Conservation (phyloP, 2,329 filamentous ascomycete genomes). For the Ophiostoma perfectum region DNA sequence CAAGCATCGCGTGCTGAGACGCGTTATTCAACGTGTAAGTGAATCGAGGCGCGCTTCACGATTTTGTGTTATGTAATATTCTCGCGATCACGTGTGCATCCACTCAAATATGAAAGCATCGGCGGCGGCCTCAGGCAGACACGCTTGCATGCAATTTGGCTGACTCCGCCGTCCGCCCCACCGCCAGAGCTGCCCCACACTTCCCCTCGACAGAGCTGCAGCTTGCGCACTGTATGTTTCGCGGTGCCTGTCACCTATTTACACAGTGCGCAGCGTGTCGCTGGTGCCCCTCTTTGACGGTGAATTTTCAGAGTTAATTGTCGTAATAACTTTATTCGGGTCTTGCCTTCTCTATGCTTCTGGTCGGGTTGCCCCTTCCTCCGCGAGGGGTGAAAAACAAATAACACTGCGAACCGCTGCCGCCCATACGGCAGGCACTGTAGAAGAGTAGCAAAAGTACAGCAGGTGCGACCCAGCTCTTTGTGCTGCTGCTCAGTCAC, state of each 20-base stretch:
- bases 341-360: not conserved
- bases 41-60: not conserved
- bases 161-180: not conserved
- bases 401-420: not conserved
- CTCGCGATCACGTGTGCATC: not conserved
- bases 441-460: too few relatives aligned
- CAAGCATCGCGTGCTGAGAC: not conserved
- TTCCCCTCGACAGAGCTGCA: not conserved
- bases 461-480: too few relatives aligned
- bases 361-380: not conserved
- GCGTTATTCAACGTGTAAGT: not conserved
- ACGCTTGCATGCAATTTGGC: not conserved
- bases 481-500: not conserved
- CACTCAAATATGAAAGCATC: too few relatives aligned
- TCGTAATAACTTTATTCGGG: not conserved
- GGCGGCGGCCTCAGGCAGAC: not conserved
- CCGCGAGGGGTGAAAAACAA: constrained; percentile 1
- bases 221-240: not conserved
- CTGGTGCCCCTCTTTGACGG: constrained; percentile 13
- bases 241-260: not conserved
- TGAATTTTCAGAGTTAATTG: not conserved
- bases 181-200: constrained; percentile 1
- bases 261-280: not conserved
- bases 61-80: not conserved
- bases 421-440: too few relatives aligned